Evolutionary conservation across 2,329 filamentous ascomycete species (phyloP).

Genomic region (Fusarium armeniacum): DNA sequence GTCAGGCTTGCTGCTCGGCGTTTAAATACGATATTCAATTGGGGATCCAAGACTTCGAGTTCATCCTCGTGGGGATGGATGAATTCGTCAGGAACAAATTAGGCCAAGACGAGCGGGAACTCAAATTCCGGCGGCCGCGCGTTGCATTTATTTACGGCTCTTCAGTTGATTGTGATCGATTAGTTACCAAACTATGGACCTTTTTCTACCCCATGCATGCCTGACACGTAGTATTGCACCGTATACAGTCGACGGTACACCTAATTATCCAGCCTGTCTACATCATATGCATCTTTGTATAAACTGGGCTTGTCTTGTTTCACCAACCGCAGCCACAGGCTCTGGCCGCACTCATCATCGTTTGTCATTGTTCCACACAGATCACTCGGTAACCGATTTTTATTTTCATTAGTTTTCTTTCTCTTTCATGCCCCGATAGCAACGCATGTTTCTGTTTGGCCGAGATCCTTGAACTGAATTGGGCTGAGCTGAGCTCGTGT

Average conservation of each 20-base stretch:
- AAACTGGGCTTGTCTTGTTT: constrained; percentile 41
- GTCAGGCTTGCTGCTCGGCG: constrained; percentile 40
- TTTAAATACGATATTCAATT: constrained; percentile 37
- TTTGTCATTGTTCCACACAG: constrained; percentile 27
- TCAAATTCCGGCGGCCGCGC: constrained; percentile 32
- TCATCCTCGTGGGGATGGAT: constrained; percentile 25
- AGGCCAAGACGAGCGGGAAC: constrained; percentile 30
- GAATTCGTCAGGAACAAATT: constrained; percentile 30
- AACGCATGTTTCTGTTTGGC: constrained; percentile 25
- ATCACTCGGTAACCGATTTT: constrained; percentile 5
- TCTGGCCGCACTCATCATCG: constrained; percentile 31
- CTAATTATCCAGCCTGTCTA: not conserved
- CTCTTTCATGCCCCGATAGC: constrained; percentile 4
- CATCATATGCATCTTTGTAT: constrained; percentile 4
- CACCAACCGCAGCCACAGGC: constrained; percentile 35
- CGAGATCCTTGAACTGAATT: constrained; percentile 20
- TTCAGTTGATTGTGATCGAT: constrained; percentile 3
- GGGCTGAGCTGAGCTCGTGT: constrained; percentile 17
- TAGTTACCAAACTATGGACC: not conserved
- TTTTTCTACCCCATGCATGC: not conserved
- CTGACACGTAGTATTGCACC: constrained; percentile 2
- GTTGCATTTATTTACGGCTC: constrained; percentile 21
- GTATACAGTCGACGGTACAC: not conserved
- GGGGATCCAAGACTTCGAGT: constrained; percentile 14
- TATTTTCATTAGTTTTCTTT: not conserved